These are phyloP conservation scores for Flueggea neowawraea DNA, from an alignment of 441 rosid genomes.

Conservation along the genomic window DNA sequence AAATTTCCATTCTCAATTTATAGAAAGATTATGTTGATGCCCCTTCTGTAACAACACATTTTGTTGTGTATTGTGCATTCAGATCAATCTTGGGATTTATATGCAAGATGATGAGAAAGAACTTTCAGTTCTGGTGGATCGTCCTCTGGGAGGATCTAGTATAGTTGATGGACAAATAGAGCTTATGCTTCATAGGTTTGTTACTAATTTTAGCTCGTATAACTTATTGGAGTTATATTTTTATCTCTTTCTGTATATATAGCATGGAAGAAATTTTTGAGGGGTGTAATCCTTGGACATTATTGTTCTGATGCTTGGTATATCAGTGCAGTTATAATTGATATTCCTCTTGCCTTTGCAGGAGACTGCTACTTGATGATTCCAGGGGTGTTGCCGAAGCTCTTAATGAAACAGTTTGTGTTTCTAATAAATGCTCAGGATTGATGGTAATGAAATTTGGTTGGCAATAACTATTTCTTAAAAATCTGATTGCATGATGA, in stretches of 20 bases:
- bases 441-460: constrained; percentile 54
- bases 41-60: neutral
- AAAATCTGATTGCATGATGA: neutral
- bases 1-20: no score
- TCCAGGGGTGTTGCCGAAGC: constrained; percentile 90
- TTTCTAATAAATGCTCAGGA: constrained; percentile 64
- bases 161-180: constrained; percentile 89
- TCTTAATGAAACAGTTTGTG: constrained; percentile 90
- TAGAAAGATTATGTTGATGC: neutral
- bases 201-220: neutral
- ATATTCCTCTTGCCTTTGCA: constrained; percentile 23
- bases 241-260: neutral
- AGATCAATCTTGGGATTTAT: constrained; percentile 95
- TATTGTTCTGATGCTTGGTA: constrained; percentile 1
- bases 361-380: constrained; percentile 96
- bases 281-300: neutral
- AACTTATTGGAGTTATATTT: neutral
- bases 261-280: neutral
- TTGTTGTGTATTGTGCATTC: constrained; percentile 21
- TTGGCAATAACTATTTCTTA: neutral
- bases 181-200: constrained; percentile 95
- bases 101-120: constrained; percentile 67
- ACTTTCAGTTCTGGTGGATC: constrained; percentile 89
- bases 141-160: constrained; percentile 93
- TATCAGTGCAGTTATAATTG: neutral